Evolutionary conservation across 2,329 filamentous ascomycete genomes (phyloP).

Genomic region (Teratosphaeria gauchensis): DNA sequence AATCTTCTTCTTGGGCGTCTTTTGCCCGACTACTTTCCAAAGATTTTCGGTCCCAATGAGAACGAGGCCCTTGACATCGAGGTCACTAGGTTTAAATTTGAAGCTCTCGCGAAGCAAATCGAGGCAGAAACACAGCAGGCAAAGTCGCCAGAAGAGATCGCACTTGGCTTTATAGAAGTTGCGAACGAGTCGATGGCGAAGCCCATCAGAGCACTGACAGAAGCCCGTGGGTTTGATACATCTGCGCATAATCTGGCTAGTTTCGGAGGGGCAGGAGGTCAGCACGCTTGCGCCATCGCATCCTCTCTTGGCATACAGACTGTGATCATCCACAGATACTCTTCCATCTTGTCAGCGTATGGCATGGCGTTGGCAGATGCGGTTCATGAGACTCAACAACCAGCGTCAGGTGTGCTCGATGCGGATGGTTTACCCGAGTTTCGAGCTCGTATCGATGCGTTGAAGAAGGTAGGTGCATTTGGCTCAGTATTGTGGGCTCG

Average conservation of each 20-base stretch:
- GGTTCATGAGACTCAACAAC: constrained; percentile 76
- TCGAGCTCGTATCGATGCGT: constrained; percentile 17
- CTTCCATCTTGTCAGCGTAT: constrained; percentile 76
- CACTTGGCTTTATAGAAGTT: constrained; percentile 74
- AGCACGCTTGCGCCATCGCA: constrained; percentile 77
- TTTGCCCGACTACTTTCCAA: constrained; percentile 23
- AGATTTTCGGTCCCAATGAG: constrained; percentile 26
- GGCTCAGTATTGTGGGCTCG: too few species aligned
- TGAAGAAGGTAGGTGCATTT: constrained; percentile 13
- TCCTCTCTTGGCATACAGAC: constrained; percentile 69
- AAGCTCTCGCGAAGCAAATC: constrained; percentile 11
- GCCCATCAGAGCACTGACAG: constrained; percentile 76
- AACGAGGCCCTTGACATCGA: constrained; percentile 17
- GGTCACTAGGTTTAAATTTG: constrained; percentile 8
- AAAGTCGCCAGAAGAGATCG: constrained; percentile 64
- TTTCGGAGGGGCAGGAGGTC: constrained; percentile 79
- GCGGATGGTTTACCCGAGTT: constrained; percentile 46
- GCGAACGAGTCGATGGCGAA: constrained; percentile 81
- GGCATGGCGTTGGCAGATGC: constrained; percentile 85
- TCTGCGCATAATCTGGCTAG: constrained; percentile 75
- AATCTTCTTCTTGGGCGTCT: constrained; percentile 26
- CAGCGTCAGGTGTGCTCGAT: constrained; percentile 50
- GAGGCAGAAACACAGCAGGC: constrained; percentile 34
- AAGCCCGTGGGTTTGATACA: constrained; percentile 80
- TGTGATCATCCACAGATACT: constrained; percentile 74